Percentiles rank a stretch among this genome's conserved stretches.
These are phyloP conservation scores for Colletotrichum brevisporum DNA, from an alignment of 2,329 filamentous ascomycete genomes.

Conservation along the genomic window DNA sequence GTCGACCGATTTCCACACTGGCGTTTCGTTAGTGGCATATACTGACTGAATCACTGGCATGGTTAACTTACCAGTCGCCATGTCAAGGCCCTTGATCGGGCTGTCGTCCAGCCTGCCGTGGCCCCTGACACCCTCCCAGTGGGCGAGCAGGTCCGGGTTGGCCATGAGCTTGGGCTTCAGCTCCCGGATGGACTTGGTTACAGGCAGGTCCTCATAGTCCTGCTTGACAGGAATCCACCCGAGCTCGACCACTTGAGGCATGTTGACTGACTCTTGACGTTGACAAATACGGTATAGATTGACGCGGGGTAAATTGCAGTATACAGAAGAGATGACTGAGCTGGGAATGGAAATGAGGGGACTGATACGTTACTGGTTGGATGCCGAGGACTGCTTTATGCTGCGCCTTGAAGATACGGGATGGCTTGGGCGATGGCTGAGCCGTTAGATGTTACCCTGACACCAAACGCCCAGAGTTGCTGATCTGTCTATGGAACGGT, in stretches of 20 bases:
- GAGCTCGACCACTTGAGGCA: conserved; percentile 17
- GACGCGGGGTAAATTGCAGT: neutral
- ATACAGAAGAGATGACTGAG: neutral
- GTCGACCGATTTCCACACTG: conserved; percentile 10
- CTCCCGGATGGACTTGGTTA: neutral
- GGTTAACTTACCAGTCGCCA: conserved; percentile 1
- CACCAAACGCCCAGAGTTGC: too few species aligned
- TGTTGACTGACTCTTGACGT: neutral
- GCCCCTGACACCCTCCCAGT: conserved; percentile 9
- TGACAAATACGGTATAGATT: neutral
- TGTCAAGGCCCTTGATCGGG: neutral
- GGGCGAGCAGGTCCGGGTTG: neutral
- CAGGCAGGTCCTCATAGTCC: neutral
- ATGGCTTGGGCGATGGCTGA: too few species aligned
- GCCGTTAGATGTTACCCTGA: too few species aligned
- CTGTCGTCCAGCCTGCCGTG: neutral
- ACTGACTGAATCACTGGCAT: too few species aligned
- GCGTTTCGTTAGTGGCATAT: too few species aligned
- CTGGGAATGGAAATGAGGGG: neutral
- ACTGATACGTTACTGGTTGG: too few species aligned
- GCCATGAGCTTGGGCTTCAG: neutral
- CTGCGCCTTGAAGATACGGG: too few species aligned
- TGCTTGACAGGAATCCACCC: conserved; percentile 20
- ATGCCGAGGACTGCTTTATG: too few species aligned
- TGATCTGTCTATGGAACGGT: too few species aligned